Evolutionary conservation across 148 eudicot genomes (phyloP).

Genomic region (Oxyria digyna): DNA sequence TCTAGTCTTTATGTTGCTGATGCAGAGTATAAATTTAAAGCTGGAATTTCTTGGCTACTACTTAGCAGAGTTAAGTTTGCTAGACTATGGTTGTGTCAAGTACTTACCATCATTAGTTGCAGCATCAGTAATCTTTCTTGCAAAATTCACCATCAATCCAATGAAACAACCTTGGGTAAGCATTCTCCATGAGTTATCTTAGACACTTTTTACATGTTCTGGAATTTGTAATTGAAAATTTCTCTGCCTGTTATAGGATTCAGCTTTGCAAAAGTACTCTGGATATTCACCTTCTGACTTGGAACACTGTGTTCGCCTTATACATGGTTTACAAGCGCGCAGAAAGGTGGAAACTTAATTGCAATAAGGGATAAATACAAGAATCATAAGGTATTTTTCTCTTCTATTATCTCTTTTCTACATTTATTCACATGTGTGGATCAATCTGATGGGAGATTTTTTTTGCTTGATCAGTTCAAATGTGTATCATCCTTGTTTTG

Average conservation of each 20-base stretch:
- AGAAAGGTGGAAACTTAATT: conserved; percentile 40
- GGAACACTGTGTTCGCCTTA: conserved; percentile 54
- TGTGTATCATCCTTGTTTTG: conserved; percentile 46
- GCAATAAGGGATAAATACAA: conserved; percentile 71
- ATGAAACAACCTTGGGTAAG: conserved; percentile 70
- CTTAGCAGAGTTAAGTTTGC: conserved; percentile 76
- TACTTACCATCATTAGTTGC: conserved; percentile 78
- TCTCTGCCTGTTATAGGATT: conserved; percentile 21
- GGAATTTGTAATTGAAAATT: background rate
- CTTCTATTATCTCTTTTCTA: background rate
- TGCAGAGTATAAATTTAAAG: conserved; percentile 40
- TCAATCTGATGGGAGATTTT: conserved; percentile 12
- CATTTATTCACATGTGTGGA: background rate
- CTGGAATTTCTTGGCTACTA: conserved; percentile 67
- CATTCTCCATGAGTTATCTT: background rate
- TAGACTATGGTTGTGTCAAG: conserved; percentile 65
- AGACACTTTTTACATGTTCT: background rate
- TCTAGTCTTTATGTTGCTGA: conserved; percentile 7
- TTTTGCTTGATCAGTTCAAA: conserved; percentile 40
- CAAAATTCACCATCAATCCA: conserved; percentile 47
- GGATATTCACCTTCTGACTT: conserved; percentile 60
- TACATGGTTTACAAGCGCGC: conserved; percentile 61
- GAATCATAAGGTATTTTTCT: conserved; percentile 50
- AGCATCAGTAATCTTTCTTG: conserved; percentile 77
- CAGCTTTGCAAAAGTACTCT: conserved; percentile 40